Conservation (phyloP, 805 yeast genomes). For the Barnettozyma pratensis region DNA sequence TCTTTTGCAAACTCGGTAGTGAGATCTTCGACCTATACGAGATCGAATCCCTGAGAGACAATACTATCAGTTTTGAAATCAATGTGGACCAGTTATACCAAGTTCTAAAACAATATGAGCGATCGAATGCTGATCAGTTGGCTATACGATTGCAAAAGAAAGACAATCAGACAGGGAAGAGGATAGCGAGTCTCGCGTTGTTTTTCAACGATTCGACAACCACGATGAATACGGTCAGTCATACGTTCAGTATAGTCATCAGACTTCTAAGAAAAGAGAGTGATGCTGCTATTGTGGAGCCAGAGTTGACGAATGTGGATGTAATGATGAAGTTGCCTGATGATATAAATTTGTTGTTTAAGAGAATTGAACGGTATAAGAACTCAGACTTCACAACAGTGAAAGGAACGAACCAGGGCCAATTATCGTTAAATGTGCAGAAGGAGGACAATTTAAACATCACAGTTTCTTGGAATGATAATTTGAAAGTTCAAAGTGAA, state of each 20-base stretch:
- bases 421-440: conserved; percentile 44
- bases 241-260: conserved; percentile 69
- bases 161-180: conserved; percentile 24
- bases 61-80: conserved; percentile 54
- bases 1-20: conserved; percentile 55
- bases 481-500: conserved; percentile 36
- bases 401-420: conserved; percentile 44
- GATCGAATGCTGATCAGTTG: conserved; percentile 44
- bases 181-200: conserved; percentile 49
- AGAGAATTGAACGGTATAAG: conserved; percentile 61
- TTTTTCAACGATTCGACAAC: conserved; percentile 43
- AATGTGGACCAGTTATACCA: conserved; percentile 57
- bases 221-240: conserved; percentile 45
- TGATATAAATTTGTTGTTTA: conserved; percentile 49
- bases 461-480: conserved; percentile 55
- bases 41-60: conserved; percentile 43
- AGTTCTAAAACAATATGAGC: conserved; percentile 52
- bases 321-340: conserved; percentile 45
- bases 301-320: conserved; percentile 51
- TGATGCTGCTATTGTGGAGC: conserved; percentile 54
- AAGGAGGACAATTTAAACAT: conserved; percentile 49
- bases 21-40: conserved; percentile 29
- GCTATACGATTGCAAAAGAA: conserved; percentile 44
- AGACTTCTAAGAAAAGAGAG: conserved; percentile 51
- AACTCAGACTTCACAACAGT: conserved; percentile 46